Percentiles rank a stretch among this genome's conserved stretches.
These are phyloP conservation scores for Curvularia hawaiiensis DNA, from an alignment of 2,329 filamentous ascomycete genomes.

Conservation along the genomic window DNA sequence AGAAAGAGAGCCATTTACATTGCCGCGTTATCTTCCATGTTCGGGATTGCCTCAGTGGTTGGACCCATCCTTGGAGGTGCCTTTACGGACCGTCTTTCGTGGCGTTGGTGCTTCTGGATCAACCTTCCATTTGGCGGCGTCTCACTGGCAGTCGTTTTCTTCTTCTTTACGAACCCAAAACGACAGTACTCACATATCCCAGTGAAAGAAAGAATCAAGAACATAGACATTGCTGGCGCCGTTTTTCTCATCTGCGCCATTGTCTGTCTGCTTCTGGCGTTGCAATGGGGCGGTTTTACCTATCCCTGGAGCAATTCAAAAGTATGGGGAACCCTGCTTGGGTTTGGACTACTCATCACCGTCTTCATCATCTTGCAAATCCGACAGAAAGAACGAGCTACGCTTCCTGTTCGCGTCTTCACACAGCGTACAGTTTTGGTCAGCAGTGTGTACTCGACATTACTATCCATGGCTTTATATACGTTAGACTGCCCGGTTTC, in stretches of 20 bases:
- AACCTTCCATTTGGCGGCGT: conserved; percentile 51
- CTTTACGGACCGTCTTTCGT: conserved; percentile 47
- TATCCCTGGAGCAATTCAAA: conserved; percentile 55
- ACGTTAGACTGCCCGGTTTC: conserved; percentile 26
- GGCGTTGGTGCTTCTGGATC: conserved; percentile 51
- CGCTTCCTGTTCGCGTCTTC: conserved; percentile 40
- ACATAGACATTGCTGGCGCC: conserved; percentile 45
- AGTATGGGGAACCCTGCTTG: conserved; percentile 57
- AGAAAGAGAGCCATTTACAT: conserved; percentile 52
- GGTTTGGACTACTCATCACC: conserved; percentile 54
- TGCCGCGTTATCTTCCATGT: conserved; percentile 45
- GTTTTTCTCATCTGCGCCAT: conserved; percentile 42
- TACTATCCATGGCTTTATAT: conserved; percentile 48
- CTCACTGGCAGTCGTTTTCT: conserved; percentile 38
- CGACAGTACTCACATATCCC: conserved; percentile 34
- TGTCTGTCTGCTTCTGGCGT: conserved; percentile 40
- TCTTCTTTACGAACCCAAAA: conserved; percentile 41
- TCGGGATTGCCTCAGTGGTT: conserved; percentile 47
- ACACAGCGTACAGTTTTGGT: conserved; percentile 44
- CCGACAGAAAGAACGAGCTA: conserved; percentile 37
- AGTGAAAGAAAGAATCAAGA: conserved; percentile 42
- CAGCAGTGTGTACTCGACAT: conserved; percentile 40
- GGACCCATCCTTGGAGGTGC: conserved; percentile 52
- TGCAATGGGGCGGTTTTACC: conserved; percentile 50
- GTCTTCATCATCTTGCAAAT: conserved; percentile 49